phyloP scores from a whole-genome alignment of 768 basidiomycete species.

The Tremella mesenterica region DNA sequence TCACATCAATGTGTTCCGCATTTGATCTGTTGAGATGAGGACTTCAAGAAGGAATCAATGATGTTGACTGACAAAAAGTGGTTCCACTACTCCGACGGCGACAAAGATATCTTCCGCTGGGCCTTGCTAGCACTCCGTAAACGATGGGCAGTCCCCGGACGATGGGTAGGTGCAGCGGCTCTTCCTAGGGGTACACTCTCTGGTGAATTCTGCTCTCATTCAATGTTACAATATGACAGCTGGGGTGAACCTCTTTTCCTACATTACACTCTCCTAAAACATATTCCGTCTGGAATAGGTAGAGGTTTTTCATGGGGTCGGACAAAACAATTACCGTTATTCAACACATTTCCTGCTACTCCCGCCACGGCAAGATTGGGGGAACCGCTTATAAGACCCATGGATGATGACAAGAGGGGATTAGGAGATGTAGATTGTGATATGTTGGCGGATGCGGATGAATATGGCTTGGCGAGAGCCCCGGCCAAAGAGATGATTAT shows the following conservation, averaged over 20 bases:
- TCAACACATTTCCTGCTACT: conserved; percentile 31
- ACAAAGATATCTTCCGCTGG: conserved; percentile 46
- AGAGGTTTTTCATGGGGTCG: conserved; percentile 37
- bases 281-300: conserved; percentile 41
- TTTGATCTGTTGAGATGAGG: too few relatives aligned
- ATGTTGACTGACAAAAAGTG: conserved; percentile 33
- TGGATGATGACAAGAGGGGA: conserved; percentile 20
- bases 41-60: too few relatives aligned
- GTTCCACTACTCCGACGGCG: conserved; percentile 48
- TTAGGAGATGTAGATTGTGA: conserved; percentile 40
- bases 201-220: conserved; percentile 23
- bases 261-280: conserved; percentile 48
- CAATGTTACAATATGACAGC: conserved; percentile 45
- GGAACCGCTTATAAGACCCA: conserved; percentile 15
- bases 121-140: conserved; percentile 47
- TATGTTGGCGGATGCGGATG: conserved; percentile 40
- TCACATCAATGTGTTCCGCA: too few relatives aligned
- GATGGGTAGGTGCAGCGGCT: conserved; percentile 46
- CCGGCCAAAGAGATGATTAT: conserved; percentile 36
- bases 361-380: conserved; percentile 21
- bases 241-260: conserved; percentile 41
- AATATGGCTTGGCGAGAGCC: conserved; percentile 23
- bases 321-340: conserved; percentile 37
- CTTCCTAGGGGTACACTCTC: conserved; percentile 39
- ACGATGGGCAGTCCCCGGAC: conserved; percentile 49